These are phyloP conservation scores for Erodium maritimum DNA, from an alignment of 345 rosid species.

Conservation along the genomic window DNA sequence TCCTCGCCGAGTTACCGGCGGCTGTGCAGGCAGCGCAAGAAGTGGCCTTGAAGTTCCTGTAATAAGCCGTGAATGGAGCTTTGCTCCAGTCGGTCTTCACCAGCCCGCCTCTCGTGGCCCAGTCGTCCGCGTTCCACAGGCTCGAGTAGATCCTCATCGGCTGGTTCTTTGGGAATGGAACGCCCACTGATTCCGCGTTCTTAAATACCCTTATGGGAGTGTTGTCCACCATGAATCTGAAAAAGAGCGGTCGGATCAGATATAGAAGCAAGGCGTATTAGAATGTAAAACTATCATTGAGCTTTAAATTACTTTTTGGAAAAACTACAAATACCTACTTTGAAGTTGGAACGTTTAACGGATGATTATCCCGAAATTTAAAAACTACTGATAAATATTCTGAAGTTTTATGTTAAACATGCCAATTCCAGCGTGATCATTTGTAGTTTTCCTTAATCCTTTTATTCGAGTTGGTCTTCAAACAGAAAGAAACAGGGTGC, in stretches of 20 bases:
- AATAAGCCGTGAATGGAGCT: conserved; percentile 1
- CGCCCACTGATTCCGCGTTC: background rate
- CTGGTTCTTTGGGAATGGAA: background rate
- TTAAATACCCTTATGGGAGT: conserved; percentile 2
- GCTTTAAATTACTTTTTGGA: too few relatives aligned
- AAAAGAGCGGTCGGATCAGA: too few relatives aligned
- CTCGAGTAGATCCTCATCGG: background rate
- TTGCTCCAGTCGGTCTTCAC: conserved; percentile 4
- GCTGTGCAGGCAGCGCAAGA: background rate
- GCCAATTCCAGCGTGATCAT: too few relatives aligned
- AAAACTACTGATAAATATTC: too few relatives aligned
- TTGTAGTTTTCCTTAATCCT: too few relatives aligned
- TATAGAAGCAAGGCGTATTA: background rate
- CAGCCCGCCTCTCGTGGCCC: conserved; percentile 5
- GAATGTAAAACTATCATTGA: too few relatives aligned
- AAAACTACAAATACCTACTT: too few relatives aligned
- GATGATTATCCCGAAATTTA: too few relatives aligned
- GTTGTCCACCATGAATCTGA: background rate
- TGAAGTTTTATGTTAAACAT: too few relatives aligned
- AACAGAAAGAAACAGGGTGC: too few relatives aligned
- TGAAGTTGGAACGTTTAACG: too few relatives aligned
- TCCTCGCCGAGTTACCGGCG: background rate
- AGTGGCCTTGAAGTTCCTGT: conserved; percentile 1
- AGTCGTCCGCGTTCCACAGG: background rate
- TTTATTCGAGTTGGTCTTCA: too few relatives aligned